A percentile compares a stretch with the other conserved stretches of the same genome.
Conservation (phyloP, 1,139 yeast species). For the Suhomyces bolitotheri region DNA sequence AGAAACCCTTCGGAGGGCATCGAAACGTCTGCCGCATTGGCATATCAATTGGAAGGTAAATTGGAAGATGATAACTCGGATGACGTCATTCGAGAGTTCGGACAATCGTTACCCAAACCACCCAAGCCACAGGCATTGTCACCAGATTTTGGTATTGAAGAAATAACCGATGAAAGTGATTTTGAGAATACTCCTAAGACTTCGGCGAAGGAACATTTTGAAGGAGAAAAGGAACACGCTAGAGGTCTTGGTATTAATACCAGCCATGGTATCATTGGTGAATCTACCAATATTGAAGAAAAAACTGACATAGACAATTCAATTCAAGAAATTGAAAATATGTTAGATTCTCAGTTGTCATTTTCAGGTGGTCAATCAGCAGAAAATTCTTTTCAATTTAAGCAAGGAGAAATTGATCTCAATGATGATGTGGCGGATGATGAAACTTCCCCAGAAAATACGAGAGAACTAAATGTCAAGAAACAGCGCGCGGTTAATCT, state of each 20-base stretch:
- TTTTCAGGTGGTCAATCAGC: conserved; percentile 8
- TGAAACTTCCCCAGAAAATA: neutral
- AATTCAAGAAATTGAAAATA: conserved; percentile 45
- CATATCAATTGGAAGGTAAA: conserved; percentile 24
- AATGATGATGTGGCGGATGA: conserved; percentile 9
- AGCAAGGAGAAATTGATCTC: conserved; percentile 5
- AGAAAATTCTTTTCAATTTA: conserved; percentile 16
- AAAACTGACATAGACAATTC: conserved; percentile 29
- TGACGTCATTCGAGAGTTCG: conserved; percentile 13
- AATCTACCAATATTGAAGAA: conserved; percentile 20
- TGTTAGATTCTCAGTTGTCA: conserved; percentile 38
- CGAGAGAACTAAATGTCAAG: conserved; percentile 5
- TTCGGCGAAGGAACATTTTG: neutral
- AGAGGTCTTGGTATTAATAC: conserved; percentile 15
- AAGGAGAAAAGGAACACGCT: neutral
- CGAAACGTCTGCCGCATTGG: conserved; percentile 31
- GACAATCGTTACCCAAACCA: conserved; percentile 15
- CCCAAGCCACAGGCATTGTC: conserved; percentile 14
- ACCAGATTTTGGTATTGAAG: conserved; percentile 45
- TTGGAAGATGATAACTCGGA: conserved; percentile 2
- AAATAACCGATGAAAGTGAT: conserved; percentile 36
- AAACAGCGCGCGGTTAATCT: conserved; percentile 1
- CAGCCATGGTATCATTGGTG: conserved; percentile 18
- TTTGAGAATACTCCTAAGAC: conserved; percentile 11
- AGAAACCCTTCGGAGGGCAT: conserved; percentile 28